A percentile compares a stretch with the other conserved stretches of the same genome.
Evolutionary conservation across 1,284 basidiomycete genomes (phyloP).

Genomic region (Pseudozyma sp.): DNA sequence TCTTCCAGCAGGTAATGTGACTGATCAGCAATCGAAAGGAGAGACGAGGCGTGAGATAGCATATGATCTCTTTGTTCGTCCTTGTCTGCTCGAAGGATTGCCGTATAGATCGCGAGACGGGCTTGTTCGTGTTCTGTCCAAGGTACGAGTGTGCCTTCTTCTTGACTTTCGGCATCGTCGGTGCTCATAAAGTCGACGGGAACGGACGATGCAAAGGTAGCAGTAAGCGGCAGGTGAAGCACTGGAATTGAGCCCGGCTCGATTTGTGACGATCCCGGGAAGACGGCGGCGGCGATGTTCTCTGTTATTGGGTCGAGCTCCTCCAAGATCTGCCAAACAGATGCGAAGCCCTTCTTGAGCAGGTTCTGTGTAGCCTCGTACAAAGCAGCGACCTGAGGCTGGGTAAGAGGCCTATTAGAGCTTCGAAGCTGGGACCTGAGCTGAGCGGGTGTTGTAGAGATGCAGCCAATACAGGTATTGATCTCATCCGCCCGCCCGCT

Average conservation of each 20-base stretch:
- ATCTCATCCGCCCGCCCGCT: too few species aligned
- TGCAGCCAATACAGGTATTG: too few species aligned
- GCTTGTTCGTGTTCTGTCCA: slow-evolving; percentile 16
- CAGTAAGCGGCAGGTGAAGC: slow-evolving; percentile 20
- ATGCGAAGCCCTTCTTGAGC: slow-evolving; percentile 6
- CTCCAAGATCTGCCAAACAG: slow-evolving; percentile 23
- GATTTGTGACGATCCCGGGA: background rate
- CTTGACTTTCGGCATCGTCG: background rate
- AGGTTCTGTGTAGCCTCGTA: slow-evolving; percentile 11
- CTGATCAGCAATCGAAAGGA: slow-evolving; percentile 17
- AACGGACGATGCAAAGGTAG: background rate
- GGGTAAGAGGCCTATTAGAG: slow-evolving; percentile 16
- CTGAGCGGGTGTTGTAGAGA: slow-evolving; percentile 11
- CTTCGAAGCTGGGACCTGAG: slow-evolving; percentile 16
- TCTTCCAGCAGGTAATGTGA: slow-evolving; percentile 16
- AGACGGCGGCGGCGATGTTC: slow-evolving; percentile 22
- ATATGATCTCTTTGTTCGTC: background rate
- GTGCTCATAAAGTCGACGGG: slow-evolving; percentile 23
- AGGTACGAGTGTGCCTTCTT: slow-evolving; percentile 1
- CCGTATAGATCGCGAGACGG: slow-evolving; percentile 27
- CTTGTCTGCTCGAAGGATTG: slow-evolving; percentile 16
- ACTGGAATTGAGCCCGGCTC: slow-evolving; percentile 18
- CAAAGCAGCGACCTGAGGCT: slow-evolving; percentile 8
- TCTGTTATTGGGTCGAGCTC: slow-evolving; percentile 36
- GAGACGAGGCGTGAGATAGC: slow-evolving; percentile 7